Evolutionary conservation across 305 asterid genomes (phyloP), one percentile per base, ranked within the genome.

Genomic region (Fraxinus velutina): DNA sequence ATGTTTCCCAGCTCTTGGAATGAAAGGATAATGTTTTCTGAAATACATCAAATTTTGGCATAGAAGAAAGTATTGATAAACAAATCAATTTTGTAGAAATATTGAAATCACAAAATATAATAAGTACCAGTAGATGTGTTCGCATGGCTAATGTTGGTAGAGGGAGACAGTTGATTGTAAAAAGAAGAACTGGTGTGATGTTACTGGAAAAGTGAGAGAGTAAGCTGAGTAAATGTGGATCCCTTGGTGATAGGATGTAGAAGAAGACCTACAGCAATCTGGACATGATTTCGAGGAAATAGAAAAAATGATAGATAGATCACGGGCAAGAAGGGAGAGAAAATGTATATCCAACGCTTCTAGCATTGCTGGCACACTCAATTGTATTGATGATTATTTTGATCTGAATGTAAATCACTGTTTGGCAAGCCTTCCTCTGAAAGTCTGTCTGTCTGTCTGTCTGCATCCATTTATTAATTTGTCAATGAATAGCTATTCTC

Each of bases 381-480:
- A 50, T 47, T 47, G 2, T 50, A 50, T 27, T 68, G 37, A 6
- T 68, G 74, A 68, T 27, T 12, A 68, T 68, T 24, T 10, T 68
- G 32, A 29, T 68, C 19, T 29, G 74, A 68, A 29, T 36, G 19
- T 12, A 10, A 68, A 12, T 12, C 36, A 29, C 3, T 68, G 37
- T 29, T 29, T 77, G 42, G 27, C 22, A 77, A 22, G 37, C 64
- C 81, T 70, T 77, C 70, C 21, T 12, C 1, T 39, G 74, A 44
- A 22, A 72, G 82, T 57, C 44, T 34, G 50, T 17, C 55, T 8
- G 17, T 39, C 47, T 37, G 57, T 13, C 60, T 50, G 34, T 29
- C 76, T 68, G 30, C 34, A 73, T 75, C 30, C 70, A 7, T 75
- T 32, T 52, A 74, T 79, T 76, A 64, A 81, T 57, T 29, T 68